Evolutionary conservation across 495 filamentous ascomycete genomes (phyloP).

Genomic region (Cercophora newfieldiana): DNA sequence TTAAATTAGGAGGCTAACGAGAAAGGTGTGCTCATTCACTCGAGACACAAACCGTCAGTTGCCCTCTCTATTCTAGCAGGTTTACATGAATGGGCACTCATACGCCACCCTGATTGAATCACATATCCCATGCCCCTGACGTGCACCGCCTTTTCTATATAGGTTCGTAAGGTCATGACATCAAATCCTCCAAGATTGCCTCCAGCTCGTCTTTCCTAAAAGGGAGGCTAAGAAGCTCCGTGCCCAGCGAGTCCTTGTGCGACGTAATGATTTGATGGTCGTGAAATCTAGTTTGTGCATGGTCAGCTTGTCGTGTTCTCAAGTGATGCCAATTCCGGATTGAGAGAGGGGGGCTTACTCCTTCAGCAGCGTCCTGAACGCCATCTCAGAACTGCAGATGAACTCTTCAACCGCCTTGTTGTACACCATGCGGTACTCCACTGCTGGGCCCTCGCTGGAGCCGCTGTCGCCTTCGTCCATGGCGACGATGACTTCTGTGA

Average conservation of each 20-base stretch:
- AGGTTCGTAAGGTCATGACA: conserved; percentile 39
- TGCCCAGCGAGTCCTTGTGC: conserved; percentile 78
- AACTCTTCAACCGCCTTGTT: conserved; percentile 96
- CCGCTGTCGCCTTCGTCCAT: conserved; percentile 51
- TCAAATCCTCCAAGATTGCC: conserved; percentile 81
- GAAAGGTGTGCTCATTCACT: too few relatives aligned
- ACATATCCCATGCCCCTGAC: neutral
- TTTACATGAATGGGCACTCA: neutral
- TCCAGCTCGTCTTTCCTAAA: conserved; percentile 88
- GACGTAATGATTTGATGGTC: conserved; percentile 96
- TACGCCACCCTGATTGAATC: neutral
- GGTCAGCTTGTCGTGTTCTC: neutral
- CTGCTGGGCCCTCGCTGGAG: conserved; percentile 51
- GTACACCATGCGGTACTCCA: conserved; percentile 90
- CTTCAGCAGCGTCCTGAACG: conserved; percentile 88
- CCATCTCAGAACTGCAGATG: conserved; percentile 94
- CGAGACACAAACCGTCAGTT: too few relatives aligned
- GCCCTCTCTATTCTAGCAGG: too few relatives aligned
- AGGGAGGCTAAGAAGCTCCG: conserved; percentile 81
- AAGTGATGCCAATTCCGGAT: neutral
- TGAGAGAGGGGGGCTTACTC: conserved; percentile 57
- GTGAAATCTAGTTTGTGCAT: conserved; percentile 62
- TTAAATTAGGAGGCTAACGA: too few relatives aligned
- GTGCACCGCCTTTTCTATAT: neutral
- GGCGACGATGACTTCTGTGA: conserved; percentile 78